Base-by-base conservation (phyloP, 2,329 filamentous ascomycete species). In the Paecilomyces sp. region DNA sequence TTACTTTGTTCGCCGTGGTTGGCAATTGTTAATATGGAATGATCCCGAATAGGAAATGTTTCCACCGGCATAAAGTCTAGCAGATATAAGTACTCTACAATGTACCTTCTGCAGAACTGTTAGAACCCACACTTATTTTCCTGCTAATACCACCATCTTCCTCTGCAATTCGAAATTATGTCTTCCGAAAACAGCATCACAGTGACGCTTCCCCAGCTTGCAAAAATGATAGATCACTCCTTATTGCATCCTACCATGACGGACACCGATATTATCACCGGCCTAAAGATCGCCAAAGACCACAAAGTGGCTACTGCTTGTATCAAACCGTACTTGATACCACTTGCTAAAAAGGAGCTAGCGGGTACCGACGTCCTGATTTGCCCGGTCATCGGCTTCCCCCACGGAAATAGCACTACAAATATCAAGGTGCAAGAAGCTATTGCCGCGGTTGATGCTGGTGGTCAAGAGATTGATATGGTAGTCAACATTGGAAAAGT, bases 161-260 rank as follows among this genome's bases (percentile, higher is more conserved):
- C 22, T 22, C 22, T 22, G 22, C 22, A 22, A 22, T 22, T 22
- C 22, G 22, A 1, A 22, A 22, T 22, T 22, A 22, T 22, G 22
- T 22, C 22, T 8, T 36, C 34, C 1, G 15, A 15, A 36, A 15
- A 36, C 15, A 36, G 12, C 34, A 36, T 36, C 9, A 36, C 34
- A 15, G 67, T 72, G 56, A 74, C 74, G 12, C 66, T 75, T 5
- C 65, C 69, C 12, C 67, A 71, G 41, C 58, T 70, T 9, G 57
- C 64, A 63, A 74, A 65, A 69, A 68, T 68, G 71, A 86, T 87
- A 63, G 84, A 87, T 64, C 84, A 86, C 69, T 85, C 83, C 12
- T 78, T 87, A 15, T 77, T 87, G 0, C 83, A 86, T 65, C 85
- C 85, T 3, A 85, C 83, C 57, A 80, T 87, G 77, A 85, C 84